A percentile compares a stretch with the other conserved stretches of the same genome.
These are phyloP conservation scores for Neopestalotiopsis rosae DNA, from an alignment of 2,329 filamentous ascomycete species.

Conservation along the genomic window DNA sequence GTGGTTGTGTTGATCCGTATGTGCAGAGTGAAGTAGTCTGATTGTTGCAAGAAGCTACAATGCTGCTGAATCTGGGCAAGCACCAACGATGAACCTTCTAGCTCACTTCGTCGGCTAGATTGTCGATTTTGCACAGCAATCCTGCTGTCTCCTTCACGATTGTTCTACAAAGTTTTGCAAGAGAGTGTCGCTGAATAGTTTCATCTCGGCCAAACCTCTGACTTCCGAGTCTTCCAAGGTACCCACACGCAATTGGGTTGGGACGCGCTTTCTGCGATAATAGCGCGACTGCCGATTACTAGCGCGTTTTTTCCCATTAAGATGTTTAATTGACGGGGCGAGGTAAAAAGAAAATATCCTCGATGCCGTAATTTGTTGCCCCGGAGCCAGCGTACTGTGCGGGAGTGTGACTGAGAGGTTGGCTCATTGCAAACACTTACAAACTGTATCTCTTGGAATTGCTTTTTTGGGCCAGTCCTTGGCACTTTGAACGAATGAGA, in stretches of 20 bases:
- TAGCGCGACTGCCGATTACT: not conserved
- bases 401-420: not conserved
- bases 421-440: not conserved
- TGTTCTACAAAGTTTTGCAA: not conserved
- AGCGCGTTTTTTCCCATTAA: slow-evolving; percentile 8
- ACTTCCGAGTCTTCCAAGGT: not conserved
- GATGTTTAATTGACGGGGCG: not conserved
- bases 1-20: not conserved
- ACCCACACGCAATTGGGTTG: not conserved
- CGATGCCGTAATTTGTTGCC: not conserved
- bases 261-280: not conserved
- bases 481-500: no score
- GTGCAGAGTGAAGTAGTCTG: not conserved
- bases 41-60: not conserved
- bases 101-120: not conserved
- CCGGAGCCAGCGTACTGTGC: not conserved
- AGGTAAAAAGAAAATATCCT: slow-evolving; percentile 7
- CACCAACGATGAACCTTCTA: not conserved
- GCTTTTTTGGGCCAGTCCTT: no score
- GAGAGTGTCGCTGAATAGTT: not conserved
- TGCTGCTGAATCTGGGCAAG: not conserved
- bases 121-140: not conserved
- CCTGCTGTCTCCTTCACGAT: not conserved
- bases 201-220: not conserved
- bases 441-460: no score